phyloP scores from a whole-genome alignment of 352 stramenopile species.

The Stephanocyclus meneghinianus region DNA sequence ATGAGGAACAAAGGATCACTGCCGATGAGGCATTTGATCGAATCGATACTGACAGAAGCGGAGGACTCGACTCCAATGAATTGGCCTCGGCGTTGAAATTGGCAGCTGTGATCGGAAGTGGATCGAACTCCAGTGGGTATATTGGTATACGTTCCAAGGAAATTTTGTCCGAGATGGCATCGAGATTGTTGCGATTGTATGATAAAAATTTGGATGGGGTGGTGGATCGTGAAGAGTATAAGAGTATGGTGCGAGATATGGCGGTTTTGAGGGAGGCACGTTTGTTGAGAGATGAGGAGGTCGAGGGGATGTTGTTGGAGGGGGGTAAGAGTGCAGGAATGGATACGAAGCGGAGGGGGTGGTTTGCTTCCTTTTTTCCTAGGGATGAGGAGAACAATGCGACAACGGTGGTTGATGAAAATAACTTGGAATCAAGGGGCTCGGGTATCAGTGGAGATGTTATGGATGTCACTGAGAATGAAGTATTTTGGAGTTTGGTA shows the following conservation, averaged over 20 bases:
- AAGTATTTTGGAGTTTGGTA: conserved; percentile 39
- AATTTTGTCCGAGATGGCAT: conserved; percentile 65
- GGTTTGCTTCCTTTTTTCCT: conserved; percentile 14
- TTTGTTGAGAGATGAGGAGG: conserved; percentile 14
- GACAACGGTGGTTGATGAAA: not conserved
- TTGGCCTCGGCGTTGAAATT: conserved; percentile 69
- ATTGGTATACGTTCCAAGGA: conserved; percentile 47
- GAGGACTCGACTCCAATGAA: conserved; percentile 72
- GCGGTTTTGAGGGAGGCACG: conserved; percentile 50
- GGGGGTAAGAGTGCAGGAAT: not conserved
- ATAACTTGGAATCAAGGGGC: not conserved
- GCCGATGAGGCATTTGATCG: conserved; percentile 77
- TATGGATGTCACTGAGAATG: conserved; percentile 42
- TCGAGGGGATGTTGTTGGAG: not conserved
- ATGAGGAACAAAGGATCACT: conserved; percentile 18
- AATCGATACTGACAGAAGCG: conserved; percentile 78
- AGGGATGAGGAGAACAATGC: conserved; percentile 15
- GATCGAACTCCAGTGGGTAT: conserved; percentile 1
- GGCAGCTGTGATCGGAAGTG: conserved; percentile 42
- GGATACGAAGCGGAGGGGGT: conserved; percentile 10
- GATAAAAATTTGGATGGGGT: conserved; percentile 78
- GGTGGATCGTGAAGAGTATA: conserved; percentile 80
- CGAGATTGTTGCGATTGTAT: conserved; percentile 71
- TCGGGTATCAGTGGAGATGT: not conserved
- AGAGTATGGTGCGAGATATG: conserved; percentile 81